Evolutionary conservation across 2,329 filamentous ascomycete genomes (phyloP).

Genomic region (Sporothrix inflata): DNA sequence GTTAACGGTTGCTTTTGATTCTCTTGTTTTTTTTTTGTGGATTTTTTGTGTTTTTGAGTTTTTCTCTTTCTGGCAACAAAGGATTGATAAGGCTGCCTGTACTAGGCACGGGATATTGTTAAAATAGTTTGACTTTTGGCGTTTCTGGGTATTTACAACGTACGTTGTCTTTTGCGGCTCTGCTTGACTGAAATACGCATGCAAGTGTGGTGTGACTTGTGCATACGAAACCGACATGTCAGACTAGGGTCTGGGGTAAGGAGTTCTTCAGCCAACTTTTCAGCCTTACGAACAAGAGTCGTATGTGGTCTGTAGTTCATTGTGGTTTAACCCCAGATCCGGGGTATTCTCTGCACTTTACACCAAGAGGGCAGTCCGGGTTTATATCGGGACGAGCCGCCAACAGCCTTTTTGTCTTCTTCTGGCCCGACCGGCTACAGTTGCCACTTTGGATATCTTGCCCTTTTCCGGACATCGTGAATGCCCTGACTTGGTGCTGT

Average conservation of each 20-base stretch:
- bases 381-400: neutral
- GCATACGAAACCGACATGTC: neutral
- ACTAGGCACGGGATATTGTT: neutral
- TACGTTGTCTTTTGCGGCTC: neutral
- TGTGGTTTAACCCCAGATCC: neutral
- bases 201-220: slow-evolving; percentile 4
- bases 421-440: neutral
- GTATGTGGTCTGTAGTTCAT: neutral
- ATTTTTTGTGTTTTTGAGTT: neutral
- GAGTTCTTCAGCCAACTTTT: neutral
- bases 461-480: neutral
- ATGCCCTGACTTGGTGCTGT: no score
- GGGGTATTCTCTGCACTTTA: neutral
- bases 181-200: neutral
- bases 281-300: neutral
- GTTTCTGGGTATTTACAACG: neutral
- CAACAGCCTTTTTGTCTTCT: neutral
- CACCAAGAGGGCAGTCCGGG: neutral
- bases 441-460: neutral
- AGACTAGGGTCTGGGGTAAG: no score
- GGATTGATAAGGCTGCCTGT: neutral
- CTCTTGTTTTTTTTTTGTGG: neutral
- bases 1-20: neutral
- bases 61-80: neutral
- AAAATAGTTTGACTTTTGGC: neutral